phyloP scores from a whole-genome alignment of 2,329 filamentous ascomycete species.

The Aureobasidium sp. region DNA sequence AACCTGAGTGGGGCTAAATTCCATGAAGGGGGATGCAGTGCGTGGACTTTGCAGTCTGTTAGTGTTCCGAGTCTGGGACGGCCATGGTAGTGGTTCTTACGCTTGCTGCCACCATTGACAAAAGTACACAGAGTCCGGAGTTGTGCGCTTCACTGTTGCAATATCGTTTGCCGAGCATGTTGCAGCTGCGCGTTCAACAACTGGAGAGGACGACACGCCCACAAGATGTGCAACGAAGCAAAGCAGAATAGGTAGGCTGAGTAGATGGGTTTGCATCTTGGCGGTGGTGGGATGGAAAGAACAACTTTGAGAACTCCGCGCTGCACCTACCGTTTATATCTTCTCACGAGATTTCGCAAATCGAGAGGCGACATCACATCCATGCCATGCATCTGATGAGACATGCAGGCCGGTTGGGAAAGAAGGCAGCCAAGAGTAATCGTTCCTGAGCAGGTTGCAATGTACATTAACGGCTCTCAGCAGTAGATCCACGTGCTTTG shows the following conservation, averaged over 20 bases:
- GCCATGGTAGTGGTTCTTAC: neutral
- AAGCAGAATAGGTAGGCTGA: neutral
- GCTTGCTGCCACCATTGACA: conserved; percentile 9
- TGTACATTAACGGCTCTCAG: conserved; percentile 1
- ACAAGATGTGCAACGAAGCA: neutral
- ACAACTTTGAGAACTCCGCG: neutral
- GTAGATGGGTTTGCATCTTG: neutral
- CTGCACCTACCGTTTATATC: neutral
- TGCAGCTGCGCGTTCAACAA: neutral
- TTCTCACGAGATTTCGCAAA: neutral
- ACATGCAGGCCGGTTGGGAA: neutral
- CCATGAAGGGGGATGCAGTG: neutral
- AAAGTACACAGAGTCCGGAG: neutral
- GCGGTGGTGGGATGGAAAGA: neutral
- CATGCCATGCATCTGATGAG: neutral
- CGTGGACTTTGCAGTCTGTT: neutral
- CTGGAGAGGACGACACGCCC: neutral
- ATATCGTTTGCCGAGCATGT: conserved; percentile 8
- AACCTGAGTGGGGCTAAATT: neutral
- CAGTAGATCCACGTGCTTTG: neutral
- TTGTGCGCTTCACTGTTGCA: conserved; percentile 1
- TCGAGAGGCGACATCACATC: neutral
- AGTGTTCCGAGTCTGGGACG: neutral
- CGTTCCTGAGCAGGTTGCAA: neutral
- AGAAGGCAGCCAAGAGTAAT: neutral